Percentiles rank a stretch among this genome's conserved stretches.
Evolutionary conservation across 257 asterid genomes (phyloP).

Genomic region (Petrea volubilis): DNA sequence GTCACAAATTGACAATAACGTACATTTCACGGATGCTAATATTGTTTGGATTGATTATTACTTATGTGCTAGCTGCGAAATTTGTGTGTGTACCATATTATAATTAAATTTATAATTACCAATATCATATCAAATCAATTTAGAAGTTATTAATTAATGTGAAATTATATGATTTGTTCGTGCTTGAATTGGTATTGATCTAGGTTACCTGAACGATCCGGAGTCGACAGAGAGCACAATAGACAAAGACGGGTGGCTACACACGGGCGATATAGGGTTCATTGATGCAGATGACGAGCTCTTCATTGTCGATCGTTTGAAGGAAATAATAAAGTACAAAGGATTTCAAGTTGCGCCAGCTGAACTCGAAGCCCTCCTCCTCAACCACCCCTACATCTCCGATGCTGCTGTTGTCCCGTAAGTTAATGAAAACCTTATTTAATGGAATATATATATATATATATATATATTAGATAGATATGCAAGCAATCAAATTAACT

Average conservation of each 20-base stretch:
- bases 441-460: too few relatives aligned
- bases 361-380: constrained; percentile 82
- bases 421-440: too few relatives aligned
- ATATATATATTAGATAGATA: too few relatives aligned
- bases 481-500: too few relatives aligned
- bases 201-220: constrained; percentile 76
- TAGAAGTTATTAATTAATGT: background rate
- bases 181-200: background rate
- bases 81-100: too few relatives aligned
- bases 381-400: constrained; percentile 64
- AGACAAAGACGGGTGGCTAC: constrained; percentile 90
- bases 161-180: too few relatives aligned
- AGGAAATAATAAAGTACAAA: constrained; percentile 83
- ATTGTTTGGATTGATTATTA: too few relatives aligned
- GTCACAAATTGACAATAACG: too few relatives aligned
- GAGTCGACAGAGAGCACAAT: constrained; percentile 69
- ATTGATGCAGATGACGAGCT: constrained; percentile 84
- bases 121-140: too few relatives aligned
- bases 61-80: too few relatives aligned
- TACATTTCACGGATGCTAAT: too few relatives aligned
- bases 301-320: constrained; percentile 83
- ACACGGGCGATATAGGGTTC: constrained; percentile 83
- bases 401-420: constrained; percentile 92
- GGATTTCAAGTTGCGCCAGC: constrained; percentile 98
- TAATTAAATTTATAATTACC: too few relatives aligned